Base-by-base conservation (phyloP, 495 filamentous ascomycete species). In the Xylona heveae region DNA sequence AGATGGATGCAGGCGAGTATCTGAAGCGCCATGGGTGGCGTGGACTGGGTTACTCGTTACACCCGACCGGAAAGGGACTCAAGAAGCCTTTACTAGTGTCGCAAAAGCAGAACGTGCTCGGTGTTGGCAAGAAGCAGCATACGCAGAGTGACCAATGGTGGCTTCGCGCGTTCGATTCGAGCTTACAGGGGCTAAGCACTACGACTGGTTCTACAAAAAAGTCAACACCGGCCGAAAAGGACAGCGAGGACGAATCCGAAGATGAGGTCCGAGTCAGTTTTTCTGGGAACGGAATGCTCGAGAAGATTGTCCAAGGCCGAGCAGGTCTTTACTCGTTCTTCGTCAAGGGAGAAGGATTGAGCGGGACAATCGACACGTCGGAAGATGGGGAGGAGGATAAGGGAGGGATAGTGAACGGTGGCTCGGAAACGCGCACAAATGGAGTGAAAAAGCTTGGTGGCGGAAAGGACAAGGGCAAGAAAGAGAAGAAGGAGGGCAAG, bases 21-120 rank as follows among this genome's bases (percentile, higher is more conserved):
- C 70, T 85, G 38, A 67, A 68, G 37, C 62, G 65, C 44, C 74
- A 78, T 56, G 78, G 78, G 41, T 85, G 78, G 78, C 66, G 66
- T 37, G 78, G 78, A 38, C 61, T 65, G 18, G 78, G 78, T 41
- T 69, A 76, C 50, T 66, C 76, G 0, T 62, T 85, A 6, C 72
- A 82, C 46, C 63, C 72, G 7, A 68, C 68, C 44, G 55, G 57
- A 17, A 70, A 64, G 20, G 78, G 78, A 18, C 62, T 85, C 5
- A 61, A 64, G 8, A 65, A 63, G 35, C 78, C 77, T 5, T 52
- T 85, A 17, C 63, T 78, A 25, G 58, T 82, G 18, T 61, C 67
- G 10, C 68, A 66, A 33, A 78, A 78, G 49, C 50, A 62, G 20
- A 71, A 79, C 50, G 70, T 66, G 34, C 55, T 68, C 38, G 78